A percentile compares a stretch with the other conserved stretches of the same genome.
Evolutionary conservation across 1,284 basidiomycete species (phyloP).

Genomic region (Naganishia cerealis): DNA sequence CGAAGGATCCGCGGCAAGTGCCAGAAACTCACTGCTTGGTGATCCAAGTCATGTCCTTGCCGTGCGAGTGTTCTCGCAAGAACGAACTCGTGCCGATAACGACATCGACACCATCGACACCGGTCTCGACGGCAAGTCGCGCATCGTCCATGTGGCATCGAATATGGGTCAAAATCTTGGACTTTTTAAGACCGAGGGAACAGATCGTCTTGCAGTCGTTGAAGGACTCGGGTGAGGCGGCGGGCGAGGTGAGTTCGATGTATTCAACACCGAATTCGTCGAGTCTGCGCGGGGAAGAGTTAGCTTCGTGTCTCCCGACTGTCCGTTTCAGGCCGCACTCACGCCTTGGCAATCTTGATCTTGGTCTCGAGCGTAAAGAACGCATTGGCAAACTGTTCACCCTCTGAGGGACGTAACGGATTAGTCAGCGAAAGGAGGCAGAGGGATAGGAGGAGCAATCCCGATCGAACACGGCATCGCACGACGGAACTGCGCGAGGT

Average conservation of each 20-base stretch:
- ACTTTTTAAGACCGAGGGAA: conserved; percentile 89
- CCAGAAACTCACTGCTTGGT: conserved; percentile 68
- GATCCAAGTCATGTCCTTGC: conserved; percentile 99
- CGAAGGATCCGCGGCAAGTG: conserved; percentile 56
- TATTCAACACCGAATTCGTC: conserved; percentile 99
- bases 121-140: conserved; percentile 95
- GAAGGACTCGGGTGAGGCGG: conserved; percentile 93
- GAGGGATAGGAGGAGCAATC: background rate
- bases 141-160: conserved; percentile 99
- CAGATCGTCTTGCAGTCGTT: conserved; percentile 97
- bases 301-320: background rate
- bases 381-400: conserved; percentile 98
- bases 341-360: conserved; percentile 93
- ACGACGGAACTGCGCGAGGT: too few species aligned
- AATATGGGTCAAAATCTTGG: conserved; percentile 92
- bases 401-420: too few species aligned
- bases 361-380: conserved; percentile 99
- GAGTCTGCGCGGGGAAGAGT: conserved; percentile 53
- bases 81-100: conserved; percentile 99
- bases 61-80: conserved; percentile 98
- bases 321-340: conserved; percentile 26
- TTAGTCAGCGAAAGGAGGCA: too few species aligned
- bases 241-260: conserved; percentile 98
- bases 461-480: conserved; percentile 58
- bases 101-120: conserved; percentile 98